Evolutionary conservation across 768 basidiomycete genomes (phyloP), one percentile per base, ranked within the genome.

Genomic region (Russula griseocarnosa): DNA sequence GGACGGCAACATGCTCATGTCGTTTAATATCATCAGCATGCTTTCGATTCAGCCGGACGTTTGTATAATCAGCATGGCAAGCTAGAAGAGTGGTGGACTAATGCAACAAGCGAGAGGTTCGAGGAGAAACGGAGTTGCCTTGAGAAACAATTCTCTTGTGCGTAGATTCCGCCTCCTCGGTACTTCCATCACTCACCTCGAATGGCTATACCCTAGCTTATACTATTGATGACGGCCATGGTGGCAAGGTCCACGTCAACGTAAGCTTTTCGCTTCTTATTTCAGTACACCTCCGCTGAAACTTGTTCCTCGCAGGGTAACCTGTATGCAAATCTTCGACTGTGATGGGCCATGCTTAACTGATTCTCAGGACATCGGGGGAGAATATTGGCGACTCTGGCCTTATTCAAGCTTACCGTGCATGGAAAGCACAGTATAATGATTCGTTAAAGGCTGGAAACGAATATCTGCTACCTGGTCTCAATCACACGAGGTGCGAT

Each of bases 11-110:
- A 24, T 42, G 34, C 30, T 40, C 28, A 61, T 52, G 36, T 63
- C 11, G 34, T 28, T 49, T 4, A 28, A 32, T 51, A 26, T 51
- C 32, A 47, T 42, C 62, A 94, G 88, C 92, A 94, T 70, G 91
- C 91, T 2, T 94, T 95, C 69, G 94, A 95, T 74, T 91, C 92
- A 56, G 83, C 90, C 58, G 95, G 94, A 9, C 80, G 91, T 56
- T 79, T 94, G 69, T 99, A 95, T 73, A 94, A 98, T 73, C 88
- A 92, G 72, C 76, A 88, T 46, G 97, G 96, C 57, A 88, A 88
- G 74, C 77, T 94, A 14, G 86, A 89, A 62, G 80, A 94, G 70
- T 98, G 94, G 94, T 98, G 94, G 94, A 88, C 91, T 3, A 90
- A 94, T 65, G 76, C 79, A 47, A 98, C 96, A 3, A 91, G 87